Percentiles rank a stretch among this genome's conserved stretches.
These are phyloP conservation scores for Ceratocystis cacaofunesta DNA, from an alignment of 2,329 filamentous ascomycete species.

Conservation along the genomic window DNA sequence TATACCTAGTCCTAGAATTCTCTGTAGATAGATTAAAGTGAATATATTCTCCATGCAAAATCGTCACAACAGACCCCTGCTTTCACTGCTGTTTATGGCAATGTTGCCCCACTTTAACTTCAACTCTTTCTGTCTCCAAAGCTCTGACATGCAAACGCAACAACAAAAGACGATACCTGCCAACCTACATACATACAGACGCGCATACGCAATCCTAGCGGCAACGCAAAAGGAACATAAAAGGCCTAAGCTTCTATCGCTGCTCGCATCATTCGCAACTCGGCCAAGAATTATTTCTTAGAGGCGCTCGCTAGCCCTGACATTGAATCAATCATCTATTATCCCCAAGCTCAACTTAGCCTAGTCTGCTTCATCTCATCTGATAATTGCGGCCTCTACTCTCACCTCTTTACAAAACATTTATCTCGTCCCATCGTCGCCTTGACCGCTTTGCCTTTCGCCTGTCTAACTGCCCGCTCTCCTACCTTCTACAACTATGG, in stretches of 20 bases:
- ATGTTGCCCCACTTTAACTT: not conserved
- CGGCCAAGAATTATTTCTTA: not conserved
- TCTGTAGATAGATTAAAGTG: too few species aligned
- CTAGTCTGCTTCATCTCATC: not conserved
- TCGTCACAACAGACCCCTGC: too few species aligned
- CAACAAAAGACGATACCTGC: not conserved
- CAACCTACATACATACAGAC: not conserved
- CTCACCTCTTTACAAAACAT: not conserved
- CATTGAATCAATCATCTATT: not conserved
- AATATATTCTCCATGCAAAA: too few species aligned
- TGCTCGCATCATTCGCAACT: not conserved
- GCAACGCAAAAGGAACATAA: not conserved
- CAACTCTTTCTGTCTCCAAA: not conserved
- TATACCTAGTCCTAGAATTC: too few species aligned
- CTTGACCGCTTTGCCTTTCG: not conserved
- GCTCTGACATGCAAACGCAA: not conserved
- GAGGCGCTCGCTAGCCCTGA: too few species aligned
- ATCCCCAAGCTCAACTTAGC: not conserved
- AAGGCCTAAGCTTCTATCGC: not conserved
- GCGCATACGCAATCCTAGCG: too few species aligned
- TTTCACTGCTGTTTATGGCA: not conserved
- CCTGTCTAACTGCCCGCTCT: not conserved
- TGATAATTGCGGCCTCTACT: not conserved
- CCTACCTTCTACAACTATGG: slow-evolving; percentile 2
- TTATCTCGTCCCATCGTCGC: not conserved